Percentiles rank a stretch among this genome's conserved stretches.
These are phyloP conservation scores for Ampelomyces quisqualis DNA, from an alignment of 2,329 filamentous ascomycete species.

Conservation along the genomic window DNA sequence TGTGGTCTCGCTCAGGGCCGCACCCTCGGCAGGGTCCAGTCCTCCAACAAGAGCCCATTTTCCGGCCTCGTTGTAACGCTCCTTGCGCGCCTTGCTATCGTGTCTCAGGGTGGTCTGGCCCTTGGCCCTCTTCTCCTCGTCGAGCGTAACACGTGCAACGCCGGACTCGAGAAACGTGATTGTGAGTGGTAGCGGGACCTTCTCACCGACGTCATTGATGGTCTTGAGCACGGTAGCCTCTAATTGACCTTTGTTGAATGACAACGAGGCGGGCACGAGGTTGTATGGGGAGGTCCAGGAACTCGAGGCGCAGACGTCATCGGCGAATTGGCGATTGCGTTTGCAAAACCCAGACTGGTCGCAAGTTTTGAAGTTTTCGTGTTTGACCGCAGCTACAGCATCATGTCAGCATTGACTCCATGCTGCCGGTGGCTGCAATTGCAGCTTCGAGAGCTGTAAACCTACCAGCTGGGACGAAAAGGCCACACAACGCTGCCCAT, in stretches of 20 bases:
- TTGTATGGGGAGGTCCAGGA: conserved; percentile 81
- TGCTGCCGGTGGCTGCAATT: neutral
- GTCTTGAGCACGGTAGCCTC: conserved; percentile 81
- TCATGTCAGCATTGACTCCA: conserved; percentile 8
- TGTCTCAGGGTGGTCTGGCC: conserved; percentile 87
- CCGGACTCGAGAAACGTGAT: conserved; percentile 90
- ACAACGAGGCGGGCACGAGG: conserved; percentile 69
- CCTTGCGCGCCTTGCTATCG: conserved; percentile 79
- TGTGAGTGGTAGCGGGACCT: conserved; percentile 76
- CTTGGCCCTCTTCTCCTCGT: conserved; percentile 87
- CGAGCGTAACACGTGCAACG: conserved; percentile 80
- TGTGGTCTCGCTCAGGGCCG: conserved; percentile 66
- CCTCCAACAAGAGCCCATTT: conserved; percentile 86
- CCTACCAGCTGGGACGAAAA: conserved; percentile 43
- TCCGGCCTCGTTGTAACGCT: conserved; percentile 89
- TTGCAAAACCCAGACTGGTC: conserved; percentile 96
- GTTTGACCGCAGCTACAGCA: conserved; percentile 75
- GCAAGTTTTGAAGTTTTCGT: conserved; percentile 97
- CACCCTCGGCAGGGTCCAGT: conserved; percentile 68
- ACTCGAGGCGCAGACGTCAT: conserved; percentile 66
- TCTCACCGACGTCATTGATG: conserved; percentile 63
- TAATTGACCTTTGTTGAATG: conserved; percentile 77
- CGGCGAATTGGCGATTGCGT: conserved; percentile 87
- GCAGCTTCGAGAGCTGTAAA: conserved; percentile 11
- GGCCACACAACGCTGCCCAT: conserved; percentile 35